Percentiles rank a stretch among this genome's conserved stretches.
Evolutionary conservation across 2,329 filamentous ascomycete genomes (phyloP).

Genomic region (Botrytis galanthina): DNA sequence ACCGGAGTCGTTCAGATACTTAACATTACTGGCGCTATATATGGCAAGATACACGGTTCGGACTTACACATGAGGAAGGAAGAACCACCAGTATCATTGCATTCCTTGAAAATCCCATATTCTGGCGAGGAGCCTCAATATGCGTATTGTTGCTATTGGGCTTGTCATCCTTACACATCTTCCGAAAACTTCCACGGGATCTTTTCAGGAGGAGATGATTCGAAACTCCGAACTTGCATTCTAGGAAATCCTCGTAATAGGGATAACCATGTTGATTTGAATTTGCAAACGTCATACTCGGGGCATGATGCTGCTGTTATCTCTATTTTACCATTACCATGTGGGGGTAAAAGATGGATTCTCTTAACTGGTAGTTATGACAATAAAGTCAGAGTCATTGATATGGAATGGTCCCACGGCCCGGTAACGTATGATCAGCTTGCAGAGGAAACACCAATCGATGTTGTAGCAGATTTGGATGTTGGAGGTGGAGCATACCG

Average conservation of each 20-base stretch:
- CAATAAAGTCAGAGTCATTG: conserved; percentile 70
- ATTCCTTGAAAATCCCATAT: conserved; percentile 19
- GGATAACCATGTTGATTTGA: not conserved
- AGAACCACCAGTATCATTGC: conserved; percentile 14
- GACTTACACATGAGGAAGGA: conserved; percentile 2
- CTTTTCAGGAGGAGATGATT: conserved; percentile 66
- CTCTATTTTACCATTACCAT: conserved; percentile 70
- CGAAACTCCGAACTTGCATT: conserved; percentile 25
- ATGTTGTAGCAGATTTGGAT: conserved; percentile 41
- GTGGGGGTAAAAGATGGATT: conserved; percentile 47
- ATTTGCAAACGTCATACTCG: conserved; percentile 40
- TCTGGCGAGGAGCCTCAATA: conserved; percentile 19
- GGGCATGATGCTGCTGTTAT: conserved; percentile 83
- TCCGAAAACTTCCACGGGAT: conserved; percentile 1
- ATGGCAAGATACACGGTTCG: not conserved
- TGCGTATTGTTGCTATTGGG: conserved; percentile 20
- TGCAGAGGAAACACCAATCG: conserved; percentile 41
- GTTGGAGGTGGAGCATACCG: conserved; percentile 88
- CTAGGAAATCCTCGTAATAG: not conserved
- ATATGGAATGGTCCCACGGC: conserved; percentile 38
- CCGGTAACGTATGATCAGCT: not conserved
- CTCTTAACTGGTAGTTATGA: conserved; percentile 91
- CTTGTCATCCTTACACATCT: conserved; percentile 1
- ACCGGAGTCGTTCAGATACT: conserved; percentile 20
- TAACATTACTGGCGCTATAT: conserved; percentile 13